These are phyloP conservation scores for Pseudofabraea citricarpa DNA, from an alignment of 2,329 filamentous ascomycete species.

Conservation along the genomic window DNA sequence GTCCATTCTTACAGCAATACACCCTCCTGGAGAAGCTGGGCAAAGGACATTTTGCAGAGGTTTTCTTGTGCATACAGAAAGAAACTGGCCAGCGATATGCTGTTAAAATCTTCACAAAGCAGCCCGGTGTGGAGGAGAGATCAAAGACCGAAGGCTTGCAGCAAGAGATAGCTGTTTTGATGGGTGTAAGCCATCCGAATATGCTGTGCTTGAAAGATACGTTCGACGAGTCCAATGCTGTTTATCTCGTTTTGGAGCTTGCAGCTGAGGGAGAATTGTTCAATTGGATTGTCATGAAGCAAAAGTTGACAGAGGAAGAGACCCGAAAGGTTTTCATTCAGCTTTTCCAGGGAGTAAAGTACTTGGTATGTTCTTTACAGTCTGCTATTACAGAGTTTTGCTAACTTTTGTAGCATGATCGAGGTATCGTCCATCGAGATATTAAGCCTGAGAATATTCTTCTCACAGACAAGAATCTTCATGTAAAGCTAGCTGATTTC, in stretches of 20 bases:
- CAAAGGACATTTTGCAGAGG: slow-evolving; percentile 92
- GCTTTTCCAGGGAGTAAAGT: slow-evolving; percentile 90
- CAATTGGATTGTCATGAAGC: slow-evolving; percentile 87
- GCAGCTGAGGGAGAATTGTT: slow-evolving; percentile 93
- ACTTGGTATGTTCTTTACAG: slow-evolving; percentile 61
- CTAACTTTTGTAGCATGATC: slow-evolving; percentile 68
- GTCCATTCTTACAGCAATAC: slow-evolving; percentile 82
- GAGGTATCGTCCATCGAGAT: slow-evolving; percentile 94
- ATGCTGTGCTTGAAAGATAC: slow-evolving; percentile 91
- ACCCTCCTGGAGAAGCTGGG: slow-evolving; percentile 79
- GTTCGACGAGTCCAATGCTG: slow-evolving; percentile 84
- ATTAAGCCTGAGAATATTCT: slow-evolving; percentile 65
- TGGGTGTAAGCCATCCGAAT: slow-evolving; percentile 94
- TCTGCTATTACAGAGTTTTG: not conserved
- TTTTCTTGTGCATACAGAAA: slow-evolving; percentile 87
- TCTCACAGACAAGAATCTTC: slow-evolving; percentile 76
- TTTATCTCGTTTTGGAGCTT: slow-evolving; percentile 87
- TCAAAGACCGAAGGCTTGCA: slow-evolving; percentile 82
- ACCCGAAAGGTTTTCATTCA: slow-evolving; percentile 84
- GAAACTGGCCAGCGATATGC: slow-evolving; percentile 77
- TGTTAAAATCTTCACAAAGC: slow-evolving; percentile 92
- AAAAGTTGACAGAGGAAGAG: slow-evolving; percentile 81
- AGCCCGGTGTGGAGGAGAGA: slow-evolving; percentile 73
- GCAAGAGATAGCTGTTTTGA: slow-evolving; percentile 93
- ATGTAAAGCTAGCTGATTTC: slow-evolving; percentile 92